These are phyloP conservation scores for Hamigera avellanea DNA, from an alignment of 495 filamentous ascomycete genomes.

Conservation along the genomic window DNA sequence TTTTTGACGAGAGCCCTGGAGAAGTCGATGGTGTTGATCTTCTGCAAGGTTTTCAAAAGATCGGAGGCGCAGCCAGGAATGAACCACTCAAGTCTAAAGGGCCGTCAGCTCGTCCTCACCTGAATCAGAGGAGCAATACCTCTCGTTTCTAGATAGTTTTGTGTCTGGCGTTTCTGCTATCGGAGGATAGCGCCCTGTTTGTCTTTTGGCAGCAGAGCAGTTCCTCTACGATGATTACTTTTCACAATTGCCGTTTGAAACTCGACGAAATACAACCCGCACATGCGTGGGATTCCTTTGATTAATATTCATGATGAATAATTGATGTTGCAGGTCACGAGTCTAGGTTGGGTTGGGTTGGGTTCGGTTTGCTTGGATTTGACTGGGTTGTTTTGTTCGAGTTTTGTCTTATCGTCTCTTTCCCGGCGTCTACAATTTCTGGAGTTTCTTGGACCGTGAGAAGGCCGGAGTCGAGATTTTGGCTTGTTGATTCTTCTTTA, in stretches of 20 bases:
- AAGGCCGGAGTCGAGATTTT: constrained; percentile 12
- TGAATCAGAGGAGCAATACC: constrained; percentile 30
- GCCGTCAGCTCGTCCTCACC: constrained; percentile 24
- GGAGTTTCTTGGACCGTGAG: constrained; percentile 20
- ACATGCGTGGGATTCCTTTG: background rate
- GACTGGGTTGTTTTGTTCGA: background rate
- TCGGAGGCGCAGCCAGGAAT: constrained; percentile 45
- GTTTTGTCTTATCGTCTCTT: background rate
- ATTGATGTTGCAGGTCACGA: background rate
- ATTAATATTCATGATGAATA: background rate
- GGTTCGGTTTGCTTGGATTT: background rate
- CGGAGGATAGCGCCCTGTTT: background rate
- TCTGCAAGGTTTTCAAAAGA: constrained; percentile 81
- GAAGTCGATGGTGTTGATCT: constrained; percentile 70
- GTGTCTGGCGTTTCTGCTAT: background rate
- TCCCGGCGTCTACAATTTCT: constrained; percentile 3
- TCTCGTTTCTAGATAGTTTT: constrained; percentile 25
- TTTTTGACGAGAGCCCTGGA: constrained; percentile 45
- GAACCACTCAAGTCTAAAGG: constrained; percentile 16
- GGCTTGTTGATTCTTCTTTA: constrained; percentile 12
- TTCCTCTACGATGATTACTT: too few relatives aligned
- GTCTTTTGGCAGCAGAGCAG: too few relatives aligned
- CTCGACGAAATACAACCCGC: too few relatives aligned
- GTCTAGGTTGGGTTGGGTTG: background rate
- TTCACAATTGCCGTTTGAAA: too few relatives aligned